Evolutionary conservation across 768 basidiomycete species (phyloP).

Genomic region (Russula ochroleuca): DNA sequence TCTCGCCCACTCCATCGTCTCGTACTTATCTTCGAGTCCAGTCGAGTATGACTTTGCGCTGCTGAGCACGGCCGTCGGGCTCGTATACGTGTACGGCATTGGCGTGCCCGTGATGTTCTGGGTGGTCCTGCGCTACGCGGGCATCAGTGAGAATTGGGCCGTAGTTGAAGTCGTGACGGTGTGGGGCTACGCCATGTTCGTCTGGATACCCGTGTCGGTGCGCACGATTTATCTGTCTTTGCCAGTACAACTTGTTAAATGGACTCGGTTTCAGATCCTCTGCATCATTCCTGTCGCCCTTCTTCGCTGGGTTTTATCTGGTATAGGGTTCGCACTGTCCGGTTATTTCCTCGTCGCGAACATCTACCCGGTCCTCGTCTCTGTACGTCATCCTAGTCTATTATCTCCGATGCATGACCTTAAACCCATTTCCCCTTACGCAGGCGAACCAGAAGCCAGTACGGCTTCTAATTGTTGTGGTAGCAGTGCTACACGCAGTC

Average conservation of each 20-base stretch:
- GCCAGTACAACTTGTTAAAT: too few relatives aligned
- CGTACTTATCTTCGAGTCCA: conserved; percentile 69
- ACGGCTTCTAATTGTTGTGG: conserved; percentile 72
- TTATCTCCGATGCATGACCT: too few relatives aligned
- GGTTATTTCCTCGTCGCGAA: conserved; percentile 83
- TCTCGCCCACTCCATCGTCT: conserved; percentile 79
- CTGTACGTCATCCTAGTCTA: conserved; percentile 46
- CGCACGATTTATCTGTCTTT: conserved; percentile 35
- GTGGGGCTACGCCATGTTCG: conserved; percentile 79
- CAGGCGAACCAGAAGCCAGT: conserved; percentile 86
- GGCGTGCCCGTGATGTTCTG: conserved; percentile 79
- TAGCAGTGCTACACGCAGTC: conserved; percentile 70
- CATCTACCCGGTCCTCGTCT: conserved; percentile 85
- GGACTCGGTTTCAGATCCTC: conserved; percentile 48
- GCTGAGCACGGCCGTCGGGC: conserved; percentile 72
- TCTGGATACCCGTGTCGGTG: conserved; percentile 87
- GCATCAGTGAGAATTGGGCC: conserved; percentile 79
- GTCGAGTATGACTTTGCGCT: conserved; percentile 85
- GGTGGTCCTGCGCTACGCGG: conserved; percentile 78
- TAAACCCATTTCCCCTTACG: background rate
- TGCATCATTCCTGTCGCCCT: conserved; percentile 83
- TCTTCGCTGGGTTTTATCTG: conserved; percentile 76
- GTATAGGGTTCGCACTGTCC: conserved; percentile 68
- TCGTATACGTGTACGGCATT: conserved; percentile 87
- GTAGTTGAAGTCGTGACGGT: conserved; percentile 76